Evolutionary conservation across 202 grass and related monocot species (phyloP).

Genomic region (Thinopyrum obtusiflorum): DNA sequence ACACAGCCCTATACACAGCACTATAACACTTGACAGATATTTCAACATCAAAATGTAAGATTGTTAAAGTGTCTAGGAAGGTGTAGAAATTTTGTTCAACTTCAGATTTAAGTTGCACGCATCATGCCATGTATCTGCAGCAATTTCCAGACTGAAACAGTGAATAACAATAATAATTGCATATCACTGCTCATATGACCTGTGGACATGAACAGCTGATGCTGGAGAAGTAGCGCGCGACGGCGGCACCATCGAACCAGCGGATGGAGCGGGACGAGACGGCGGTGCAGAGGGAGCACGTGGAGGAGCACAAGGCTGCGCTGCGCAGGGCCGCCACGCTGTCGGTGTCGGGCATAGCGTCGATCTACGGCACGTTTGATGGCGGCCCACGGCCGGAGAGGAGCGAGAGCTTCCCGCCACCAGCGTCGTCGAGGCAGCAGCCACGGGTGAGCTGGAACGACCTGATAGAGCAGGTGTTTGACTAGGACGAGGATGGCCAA

Average conservation of each 20-base stretch:
- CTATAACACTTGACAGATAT: background rate
- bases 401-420: conserved; percentile 37
- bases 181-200: background rate
- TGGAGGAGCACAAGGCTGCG: conserved; percentile 79
- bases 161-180: no score
- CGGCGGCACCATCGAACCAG: conserved; percentile 64
- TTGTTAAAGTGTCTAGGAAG: background rate
- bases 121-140: background rate
- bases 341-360: conserved; percentile 60
- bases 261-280: conserved; percentile 83
- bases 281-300: conserved; percentile 49
- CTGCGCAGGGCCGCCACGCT: conserved; percentile 61
- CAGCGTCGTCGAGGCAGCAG: conserved; percentile 44
- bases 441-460: conserved; percentile 71
- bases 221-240: conserved; percentile 52
- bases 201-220: conserved; percentile 51
- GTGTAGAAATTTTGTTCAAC: background rate
- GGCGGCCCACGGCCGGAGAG: conserved; percentile 16
- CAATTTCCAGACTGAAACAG: background rate
- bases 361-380: conserved; percentile 68
- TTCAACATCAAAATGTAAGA: background rate
- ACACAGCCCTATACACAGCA: no score
- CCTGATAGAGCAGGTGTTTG: conserved; percentile 76
- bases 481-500: conserved; percentile 59
- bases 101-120: background rate